These are phyloP conservation scores for Syzygium grande DNA, from an alignment of 345 rosid genomes.

Conservation along the genomic window DNA sequence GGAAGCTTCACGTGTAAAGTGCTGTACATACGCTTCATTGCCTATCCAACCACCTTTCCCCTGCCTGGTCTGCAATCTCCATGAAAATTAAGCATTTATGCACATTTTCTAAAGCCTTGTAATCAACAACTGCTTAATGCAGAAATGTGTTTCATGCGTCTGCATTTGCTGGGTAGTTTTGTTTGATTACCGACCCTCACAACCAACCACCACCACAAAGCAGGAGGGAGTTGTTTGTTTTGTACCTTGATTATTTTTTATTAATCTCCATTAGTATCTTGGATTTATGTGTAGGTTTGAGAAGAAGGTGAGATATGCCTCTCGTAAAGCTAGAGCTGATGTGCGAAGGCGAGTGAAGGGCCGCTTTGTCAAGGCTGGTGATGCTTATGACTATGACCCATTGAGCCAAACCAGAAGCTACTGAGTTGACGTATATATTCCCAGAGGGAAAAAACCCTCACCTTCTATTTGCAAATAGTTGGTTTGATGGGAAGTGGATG, in stretches of 20 bases:
- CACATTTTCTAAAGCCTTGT: background rate
- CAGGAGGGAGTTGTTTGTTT: background rate
- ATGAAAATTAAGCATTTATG: background rate
- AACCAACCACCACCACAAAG: background rate
- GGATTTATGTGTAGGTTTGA: constrained; percentile 48
- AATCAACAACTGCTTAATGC: background rate
- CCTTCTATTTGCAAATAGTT: background rate
- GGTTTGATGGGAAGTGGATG: background rate
- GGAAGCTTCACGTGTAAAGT: background rate
- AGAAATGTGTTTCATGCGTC: background rate
- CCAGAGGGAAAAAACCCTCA: background rate
- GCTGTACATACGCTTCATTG: background rate
- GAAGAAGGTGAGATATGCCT: constrained; percentile 87
- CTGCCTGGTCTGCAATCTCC: background rate
- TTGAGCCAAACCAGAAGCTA: constrained; percentile 75
- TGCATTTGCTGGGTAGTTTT: background rate
- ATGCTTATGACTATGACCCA: constrained; percentile 91
- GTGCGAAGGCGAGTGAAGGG: constrained; percentile 97
- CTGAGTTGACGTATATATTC: constrained; percentile 24
- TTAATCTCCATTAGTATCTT: background rate
- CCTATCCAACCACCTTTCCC: background rate
- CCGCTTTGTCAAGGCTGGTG: constrained; percentile 93
- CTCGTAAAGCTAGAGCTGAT: constrained; percentile 98
- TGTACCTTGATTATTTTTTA: background rate
- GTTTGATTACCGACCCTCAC: background rate